Evolutionary conservation across 371 early-diverging fungal genomes (phyloP).

Genomic region (Mucor circinelloides): DNA sequence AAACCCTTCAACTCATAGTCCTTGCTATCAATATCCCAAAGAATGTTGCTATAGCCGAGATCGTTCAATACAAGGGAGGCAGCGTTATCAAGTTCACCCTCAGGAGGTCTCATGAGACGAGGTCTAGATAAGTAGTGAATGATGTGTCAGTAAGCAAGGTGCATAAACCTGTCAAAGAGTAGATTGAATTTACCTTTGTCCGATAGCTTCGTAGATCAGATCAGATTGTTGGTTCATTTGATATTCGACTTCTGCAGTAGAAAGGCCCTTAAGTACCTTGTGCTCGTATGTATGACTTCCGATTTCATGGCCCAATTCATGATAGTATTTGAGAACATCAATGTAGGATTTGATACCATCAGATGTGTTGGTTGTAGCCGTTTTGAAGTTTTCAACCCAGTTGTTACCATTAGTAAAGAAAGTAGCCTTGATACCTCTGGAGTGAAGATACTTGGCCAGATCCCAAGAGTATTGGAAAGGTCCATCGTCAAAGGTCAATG

Average conservation of each 20-base stretch:
- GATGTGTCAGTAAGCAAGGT: background rate
- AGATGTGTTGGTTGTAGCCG: background rate
- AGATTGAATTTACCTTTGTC: background rate
- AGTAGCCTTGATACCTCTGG: conserved; percentile 44
- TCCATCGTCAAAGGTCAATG: conserved; percentile 39
- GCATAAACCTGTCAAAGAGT: background rate
- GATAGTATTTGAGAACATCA: conserved; percentile 18
- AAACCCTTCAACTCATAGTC: conserved; percentile 42
- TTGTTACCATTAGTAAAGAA: conserved; percentile 67
- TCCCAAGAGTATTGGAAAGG: conserved; percentile 25
- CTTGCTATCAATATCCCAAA: conserved; percentile 58
- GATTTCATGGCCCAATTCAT: conserved; percentile 26
- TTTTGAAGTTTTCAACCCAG: conserved; percentile 7
- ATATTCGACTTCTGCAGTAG: conserved; percentile 3
- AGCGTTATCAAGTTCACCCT: conserved; percentile 38
- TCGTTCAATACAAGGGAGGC: conserved; percentile 36
- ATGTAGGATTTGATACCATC: conserved; percentile 22
- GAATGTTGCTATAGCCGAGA: conserved; percentile 48
- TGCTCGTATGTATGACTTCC: conserved; percentile 34
- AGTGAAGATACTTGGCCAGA: conserved; percentile 17
- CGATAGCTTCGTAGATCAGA: conserved; percentile 22
- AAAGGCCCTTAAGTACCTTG: conserved; percentile 4
- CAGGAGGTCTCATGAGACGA: conserved; percentile 51
- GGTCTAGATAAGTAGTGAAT: background rate
- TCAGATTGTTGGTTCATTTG: conserved; percentile 26